phyloP scores from a whole-genome alignment of 176 grass and related monocot species.

The Olyra latifolia region DNA sequence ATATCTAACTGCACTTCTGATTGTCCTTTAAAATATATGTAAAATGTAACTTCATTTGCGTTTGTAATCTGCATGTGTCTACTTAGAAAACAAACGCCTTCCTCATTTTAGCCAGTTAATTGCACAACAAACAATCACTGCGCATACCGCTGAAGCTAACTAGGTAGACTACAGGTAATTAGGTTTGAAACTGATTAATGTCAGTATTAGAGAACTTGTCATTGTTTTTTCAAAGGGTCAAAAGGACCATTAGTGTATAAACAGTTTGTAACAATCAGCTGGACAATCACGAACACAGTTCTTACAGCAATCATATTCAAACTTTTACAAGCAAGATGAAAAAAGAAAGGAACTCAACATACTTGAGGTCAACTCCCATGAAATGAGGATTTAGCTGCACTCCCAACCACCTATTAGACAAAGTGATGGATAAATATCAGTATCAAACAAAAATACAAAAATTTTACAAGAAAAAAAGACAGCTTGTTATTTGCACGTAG shows the following conservation, averaged over 20 bases:
- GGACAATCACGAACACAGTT: background rate
- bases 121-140: constrained; percentile 12
- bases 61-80: background rate
- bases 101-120: background rate
- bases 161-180: background rate
- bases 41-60: background rate
- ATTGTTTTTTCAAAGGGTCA: background rate
- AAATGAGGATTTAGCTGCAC: constrained; percentile 99
- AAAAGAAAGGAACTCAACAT: constrained; percentile 42
- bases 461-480: background rate
- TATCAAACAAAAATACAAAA: constrained; percentile 3
- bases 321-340: background rate
- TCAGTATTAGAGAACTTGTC: background rate
- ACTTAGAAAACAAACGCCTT: background rate
- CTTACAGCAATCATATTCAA: background rate
- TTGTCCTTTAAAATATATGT: background rate
- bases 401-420: constrained; percentile 85
- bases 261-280: background rate
- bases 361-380: constrained; percentile 98
- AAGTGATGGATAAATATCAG: constrained; percentile 19
- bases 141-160: background rate
- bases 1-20: background rate
- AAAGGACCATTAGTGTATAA: background rate
- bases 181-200: background rate
- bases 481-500: no score